Conservation (phyloP, 148 eudicot genomes). For the Vaccinium darrowii region DNA sequence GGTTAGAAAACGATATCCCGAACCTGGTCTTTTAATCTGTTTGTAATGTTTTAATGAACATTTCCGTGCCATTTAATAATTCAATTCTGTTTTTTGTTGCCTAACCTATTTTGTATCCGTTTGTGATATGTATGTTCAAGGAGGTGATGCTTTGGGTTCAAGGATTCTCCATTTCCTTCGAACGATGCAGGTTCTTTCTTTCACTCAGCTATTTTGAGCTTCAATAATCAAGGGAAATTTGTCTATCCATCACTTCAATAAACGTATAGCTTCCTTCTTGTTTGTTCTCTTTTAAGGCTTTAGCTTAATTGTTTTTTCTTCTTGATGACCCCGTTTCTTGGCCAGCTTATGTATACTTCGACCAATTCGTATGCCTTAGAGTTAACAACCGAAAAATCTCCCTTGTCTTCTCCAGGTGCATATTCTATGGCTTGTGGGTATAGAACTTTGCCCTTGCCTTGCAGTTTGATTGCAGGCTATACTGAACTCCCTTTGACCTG, state of each 20-base stretch:
- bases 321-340: too few relatives aligned
- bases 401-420: neutral
- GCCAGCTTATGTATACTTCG: too few relatives aligned
- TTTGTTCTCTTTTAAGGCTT: slow-evolving; percentile 18
- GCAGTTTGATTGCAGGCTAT: neutral
- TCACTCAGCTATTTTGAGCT: too few relatives aligned
- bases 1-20: too few relatives aligned
- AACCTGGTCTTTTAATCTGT: too few relatives aligned
- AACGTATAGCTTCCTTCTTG: slow-evolving; percentile 5
- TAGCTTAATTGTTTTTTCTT: neutral
- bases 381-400: too few relatives aligned
- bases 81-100: too few relatives aligned
- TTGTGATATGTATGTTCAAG: slow-evolving; percentile 46
- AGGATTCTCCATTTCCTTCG: slow-evolving; percentile 32
- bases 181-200: slow-evolving; percentile 22
- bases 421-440: neutral
- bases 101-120: slow-evolving; percentile 8
- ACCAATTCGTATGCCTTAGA: too few relatives aligned
- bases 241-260: neutral
- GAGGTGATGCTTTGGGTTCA: slow-evolving; percentile 59
- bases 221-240: neutral
- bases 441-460: neutral
- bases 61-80: too few relatives aligned
- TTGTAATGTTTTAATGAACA: too few relatives aligned
- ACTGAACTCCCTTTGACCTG: neutral